Evolutionary conservation across 768 basidiomycete species (phyloP).

Genomic region (Antrodiella citrinella): DNA sequence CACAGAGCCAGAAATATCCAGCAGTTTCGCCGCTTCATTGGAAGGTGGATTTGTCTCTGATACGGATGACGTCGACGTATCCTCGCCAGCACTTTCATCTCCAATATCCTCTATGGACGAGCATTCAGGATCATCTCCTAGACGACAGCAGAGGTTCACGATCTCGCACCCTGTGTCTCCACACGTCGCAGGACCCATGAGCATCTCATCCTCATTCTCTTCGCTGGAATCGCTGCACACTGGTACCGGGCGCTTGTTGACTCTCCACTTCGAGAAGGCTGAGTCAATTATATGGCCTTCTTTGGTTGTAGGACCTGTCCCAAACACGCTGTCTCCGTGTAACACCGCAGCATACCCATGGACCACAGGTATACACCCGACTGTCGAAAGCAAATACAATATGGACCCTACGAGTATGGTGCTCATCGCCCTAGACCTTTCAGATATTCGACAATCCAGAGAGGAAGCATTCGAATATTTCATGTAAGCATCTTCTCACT

Average conservation of each 20-base stretch:
- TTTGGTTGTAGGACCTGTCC: conserved; percentile 67
- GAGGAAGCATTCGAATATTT: conserved; percentile 80
- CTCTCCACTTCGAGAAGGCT: conserved; percentile 74
- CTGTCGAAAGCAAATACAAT: conserved; percentile 57
- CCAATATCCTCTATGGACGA: conserved; percentile 55
- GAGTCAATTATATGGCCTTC: conserved; percentile 79
- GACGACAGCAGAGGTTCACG: conserved; percentile 8
- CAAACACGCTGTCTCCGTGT: conserved; percentile 48
- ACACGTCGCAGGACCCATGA: conserved; percentile 39
- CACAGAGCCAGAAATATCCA: conserved; percentile 80
- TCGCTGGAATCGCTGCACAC: conserved; percentile 67
- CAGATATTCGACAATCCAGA: conserved; percentile 67
- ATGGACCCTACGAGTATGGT: conserved; percentile 83
- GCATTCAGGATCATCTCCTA: conserved; percentile 11
- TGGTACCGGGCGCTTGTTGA: conserved; percentile 57
- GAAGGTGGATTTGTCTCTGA: conserved; percentile 71
- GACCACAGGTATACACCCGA: conserved; percentile 32
- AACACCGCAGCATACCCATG: conserved; percentile 45
- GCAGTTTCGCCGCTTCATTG: conserved; percentile 76
- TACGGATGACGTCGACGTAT: conserved; percentile 46
- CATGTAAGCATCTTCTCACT: conserved; percentile 44
- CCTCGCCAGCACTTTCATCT: conserved; percentile 56
- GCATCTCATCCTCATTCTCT: conserved; percentile 66
- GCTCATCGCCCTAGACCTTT: conserved; percentile 59
- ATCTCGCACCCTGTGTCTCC: conserved; percentile 34